phyloP scores from a whole-genome alignment of 2,329 filamentous ascomycete genomes.

The Ophiostoma perfectum region DNA sequence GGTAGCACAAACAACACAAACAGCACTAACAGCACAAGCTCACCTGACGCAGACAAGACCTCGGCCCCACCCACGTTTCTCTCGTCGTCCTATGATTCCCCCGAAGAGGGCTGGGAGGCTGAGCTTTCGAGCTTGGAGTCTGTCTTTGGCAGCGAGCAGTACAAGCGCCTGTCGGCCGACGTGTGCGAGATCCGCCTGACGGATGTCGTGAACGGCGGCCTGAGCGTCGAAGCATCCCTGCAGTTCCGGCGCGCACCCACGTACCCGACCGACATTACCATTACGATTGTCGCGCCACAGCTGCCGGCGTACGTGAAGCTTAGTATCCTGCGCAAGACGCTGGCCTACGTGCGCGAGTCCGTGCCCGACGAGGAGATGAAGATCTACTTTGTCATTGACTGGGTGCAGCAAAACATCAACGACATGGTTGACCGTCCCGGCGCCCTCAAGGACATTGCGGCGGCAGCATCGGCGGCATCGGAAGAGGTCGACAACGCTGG shows the following conservation, averaged over 20 bases:
- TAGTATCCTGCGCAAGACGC: constrained; percentile 72
- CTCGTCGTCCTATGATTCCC: constrained; percentile 38
- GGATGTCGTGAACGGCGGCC: constrained; percentile 47
- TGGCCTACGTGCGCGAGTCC: constrained; percentile 64
- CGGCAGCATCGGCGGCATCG: constrained; percentile 63
- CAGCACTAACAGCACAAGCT: no score
- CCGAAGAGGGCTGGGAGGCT: constrained; percentile 70
- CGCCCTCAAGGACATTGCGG: constrained; percentile 74
- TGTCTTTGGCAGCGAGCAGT: constrained; percentile 70
- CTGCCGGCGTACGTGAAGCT: constrained; percentile 91
- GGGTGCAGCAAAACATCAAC: constrained; percentile 80
- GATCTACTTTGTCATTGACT: constrained; percentile 82
- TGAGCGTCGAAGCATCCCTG: constrained; percentile 46
- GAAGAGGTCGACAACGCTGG: constrained; percentile 44
- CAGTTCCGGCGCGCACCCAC: constrained; percentile 66
- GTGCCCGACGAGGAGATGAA: constrained; percentile 81
- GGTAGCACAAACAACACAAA: constrained; percentile 27
- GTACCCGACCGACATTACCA: constrained; percentile 67
- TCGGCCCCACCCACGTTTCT: not conserved
- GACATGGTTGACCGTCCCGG: constrained; percentile 80
- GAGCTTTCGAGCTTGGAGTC: constrained; percentile 79
- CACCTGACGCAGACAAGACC: not conserved
- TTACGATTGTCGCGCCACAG: constrained; percentile 59
- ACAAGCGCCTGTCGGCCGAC: constrained; percentile 53
- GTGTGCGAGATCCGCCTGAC: constrained; percentile 66